Base-by-base conservation (phyloP, 2,329 filamentous ascomycete species). In the Blumeriella jaapii region DNA sequence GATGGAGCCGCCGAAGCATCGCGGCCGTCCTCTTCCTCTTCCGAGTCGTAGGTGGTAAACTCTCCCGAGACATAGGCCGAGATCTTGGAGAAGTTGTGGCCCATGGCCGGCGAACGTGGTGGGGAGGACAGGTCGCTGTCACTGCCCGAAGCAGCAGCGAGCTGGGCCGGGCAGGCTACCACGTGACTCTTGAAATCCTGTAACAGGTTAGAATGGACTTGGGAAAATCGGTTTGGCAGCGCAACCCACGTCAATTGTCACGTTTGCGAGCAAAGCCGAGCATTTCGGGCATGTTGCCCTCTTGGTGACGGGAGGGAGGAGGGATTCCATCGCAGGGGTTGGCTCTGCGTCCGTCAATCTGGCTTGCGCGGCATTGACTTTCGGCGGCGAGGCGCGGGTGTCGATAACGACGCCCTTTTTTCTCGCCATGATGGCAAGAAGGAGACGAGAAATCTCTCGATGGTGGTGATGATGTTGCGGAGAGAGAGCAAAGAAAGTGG, bases 121-220 rank as follows among this genome's bases (percentile, higher is more conserved):
- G 50, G 48, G 13, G 46, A 40, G 25, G 48, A 42, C 18, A 47
- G 29, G 20, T 32, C 38, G 39, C 49, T 39, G 30, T 32, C 40
- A 33, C 41, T 44, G 25, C 38, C 42, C 22, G 34, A 36, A 28
- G 42, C 44, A 19, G 39, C n/a, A 11, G n/a, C n/a, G n/a, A 17
- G 13, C 14, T 15, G 4, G 36, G 33, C 41, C 28, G 44, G 41
- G 37, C 50, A 53, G 31, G 35, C 36, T 13, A 41, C 40, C 49
- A 54, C 48, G 47, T 55, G 52, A 50, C 48, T 33, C 5, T 39
- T 32, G 39, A 48, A 51, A 33, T 51, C 42, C 52, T 54, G 39
- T 30, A 45, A 34, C 29, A 43, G 36, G 40, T 52, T 39, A 51
- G 39, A 41, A 40, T 29, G 28, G 32, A 34, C 22, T 13, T 34